These are phyloP conservation scores for Mycena maculata DNA, from an alignment of 768 basidiomycete species.

Conservation along the genomic window DNA sequence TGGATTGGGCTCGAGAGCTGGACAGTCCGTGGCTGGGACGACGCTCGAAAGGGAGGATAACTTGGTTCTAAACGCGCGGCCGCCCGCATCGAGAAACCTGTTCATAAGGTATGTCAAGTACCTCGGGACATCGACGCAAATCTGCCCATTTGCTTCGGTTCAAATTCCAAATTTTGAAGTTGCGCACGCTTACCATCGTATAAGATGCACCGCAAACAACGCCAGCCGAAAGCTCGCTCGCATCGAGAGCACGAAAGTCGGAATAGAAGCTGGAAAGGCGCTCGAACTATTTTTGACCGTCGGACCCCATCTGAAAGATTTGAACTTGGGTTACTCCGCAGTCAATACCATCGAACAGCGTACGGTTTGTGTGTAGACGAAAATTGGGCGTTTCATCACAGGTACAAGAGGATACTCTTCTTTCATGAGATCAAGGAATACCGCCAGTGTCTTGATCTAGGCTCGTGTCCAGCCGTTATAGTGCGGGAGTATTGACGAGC, in stretches of 20 bases:
- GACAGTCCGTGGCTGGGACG: neutral
- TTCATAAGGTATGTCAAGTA: slow-evolving; percentile 20
- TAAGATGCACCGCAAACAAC: slow-evolving; percentile 9
- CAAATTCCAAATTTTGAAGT: neutral
- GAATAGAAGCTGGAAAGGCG: neutral
- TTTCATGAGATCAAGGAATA: neutral
- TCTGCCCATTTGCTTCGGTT: neutral
- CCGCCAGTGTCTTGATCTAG: slow-evolving; percentile 7
- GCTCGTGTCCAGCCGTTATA: too few relatives aligned
- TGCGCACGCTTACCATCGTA: slow-evolving; percentile 10
- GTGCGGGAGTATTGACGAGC: too few relatives aligned
- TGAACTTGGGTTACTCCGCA: too few relatives aligned
- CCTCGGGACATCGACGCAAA: slow-evolving; percentile 22
- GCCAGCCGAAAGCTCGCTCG: slow-evolving; percentile 10
- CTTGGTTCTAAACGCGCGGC: slow-evolving; percentile 16
- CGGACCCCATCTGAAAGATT: neutral
- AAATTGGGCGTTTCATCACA: neutral
- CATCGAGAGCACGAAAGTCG: slow-evolving; percentile 17
- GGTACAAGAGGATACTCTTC: slow-evolving; percentile 21
- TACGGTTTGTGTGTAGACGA: slow-evolving; percentile 8
- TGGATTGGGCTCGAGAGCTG: neutral
- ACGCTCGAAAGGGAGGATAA: slow-evolving; percentile 19
- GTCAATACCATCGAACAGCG: too few relatives aligned
- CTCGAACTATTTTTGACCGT: neutral
- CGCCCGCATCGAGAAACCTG: slow-evolving; percentile 11